phyloP scores from a whole-genome alignment of 164 flowering plant genomes.

The Saururus chinensis region DNA sequence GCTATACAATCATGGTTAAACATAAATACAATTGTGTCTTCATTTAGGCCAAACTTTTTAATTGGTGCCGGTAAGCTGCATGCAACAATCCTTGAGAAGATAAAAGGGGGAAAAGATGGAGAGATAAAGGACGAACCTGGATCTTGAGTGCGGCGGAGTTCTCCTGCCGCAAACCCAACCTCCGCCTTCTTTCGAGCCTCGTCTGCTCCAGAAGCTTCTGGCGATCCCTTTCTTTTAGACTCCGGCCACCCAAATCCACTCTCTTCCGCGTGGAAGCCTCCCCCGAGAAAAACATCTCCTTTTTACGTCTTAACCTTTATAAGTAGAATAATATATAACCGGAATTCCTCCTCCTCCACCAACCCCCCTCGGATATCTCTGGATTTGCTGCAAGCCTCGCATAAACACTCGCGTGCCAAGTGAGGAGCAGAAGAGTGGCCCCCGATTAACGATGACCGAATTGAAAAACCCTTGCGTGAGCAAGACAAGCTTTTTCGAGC shows the following conservation, averaged over 20 bases:
- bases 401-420: no score
- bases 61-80: no score
- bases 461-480: no score
- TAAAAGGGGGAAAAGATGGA: no score
- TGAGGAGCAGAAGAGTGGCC: no score
- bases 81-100: no score
- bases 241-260: conserved; percentile 93
- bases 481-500: no score
- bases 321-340: neutral
- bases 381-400: no score
- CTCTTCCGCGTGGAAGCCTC: conserved; percentile 79
- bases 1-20: neutral
- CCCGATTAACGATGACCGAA: no score
- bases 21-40: neutral
- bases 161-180: conserved; percentile 48
- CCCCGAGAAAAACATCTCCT: conserved; percentile 67
- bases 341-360: neutral
- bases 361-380: no score
- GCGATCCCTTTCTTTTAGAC: conserved; percentile 82
- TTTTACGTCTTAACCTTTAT: neutral
- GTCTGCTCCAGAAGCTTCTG: conserved; percentile 87
- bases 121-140: conserved; percentile 62
- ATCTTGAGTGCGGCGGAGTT: conserved; percentile 67
- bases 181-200: conserved; percentile 59
- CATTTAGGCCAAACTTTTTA: no score